Conservation (phyloP, 2,329 filamentous ascomycete species). For the Colletotrichum tamarilloi region DNA sequence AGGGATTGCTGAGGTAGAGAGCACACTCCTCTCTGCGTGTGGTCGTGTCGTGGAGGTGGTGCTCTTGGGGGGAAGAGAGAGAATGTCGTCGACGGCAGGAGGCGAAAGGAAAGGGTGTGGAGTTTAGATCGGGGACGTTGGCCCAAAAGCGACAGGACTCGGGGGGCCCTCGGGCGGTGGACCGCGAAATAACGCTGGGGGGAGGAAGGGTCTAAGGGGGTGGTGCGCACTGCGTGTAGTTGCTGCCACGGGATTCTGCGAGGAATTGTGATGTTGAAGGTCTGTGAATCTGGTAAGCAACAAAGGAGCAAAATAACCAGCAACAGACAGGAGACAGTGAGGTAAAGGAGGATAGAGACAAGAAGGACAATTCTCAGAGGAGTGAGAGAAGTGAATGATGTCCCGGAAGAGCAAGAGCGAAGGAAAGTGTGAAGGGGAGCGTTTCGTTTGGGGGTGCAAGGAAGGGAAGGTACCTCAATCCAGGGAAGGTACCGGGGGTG, state of each 20-base stretch:
- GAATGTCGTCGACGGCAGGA: slow-evolving; percentile 34
- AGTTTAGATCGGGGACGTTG: slow-evolving; percentile 35
- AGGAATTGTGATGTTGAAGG: slow-evolving; percentile 6
- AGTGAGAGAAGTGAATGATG: slow-evolving; percentile 19
- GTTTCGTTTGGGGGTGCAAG: slow-evolving; percentile 33
- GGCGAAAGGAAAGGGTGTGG: slow-evolving; percentile 35
- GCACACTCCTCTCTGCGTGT: slow-evolving; percentile 13
- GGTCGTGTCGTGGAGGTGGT: slow-evolving; percentile 25
- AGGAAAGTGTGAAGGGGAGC: slow-evolving; percentile 21
- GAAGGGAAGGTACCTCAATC: slow-evolving; percentile 13
- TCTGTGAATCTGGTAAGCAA: background rate
- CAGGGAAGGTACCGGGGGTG: slow-evolving; percentile 12
- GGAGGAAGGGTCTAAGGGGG: slow-evolving; percentile 30
- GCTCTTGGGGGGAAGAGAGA: slow-evolving; percentile 32
- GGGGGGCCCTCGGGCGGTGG: slow-evolving; percentile 33
- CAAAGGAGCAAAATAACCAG: background rate
- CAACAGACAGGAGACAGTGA: too few species aligned
- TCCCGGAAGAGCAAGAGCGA: background rate
- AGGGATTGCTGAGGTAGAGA: slow-evolving; percentile 9
- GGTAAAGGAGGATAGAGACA: slow-evolving; percentile 1
- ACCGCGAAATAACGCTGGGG: slow-evolving; percentile 35
- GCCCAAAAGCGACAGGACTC: slow-evolving; percentile 34
- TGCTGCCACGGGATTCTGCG: slow-evolving; percentile 9
- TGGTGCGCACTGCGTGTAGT: slow-evolving; percentile 11
- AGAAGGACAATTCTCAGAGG: background rate